These are phyloP conservation scores for Gleditsia sinensis DNA, from an alignment of 306 rosid species.

Conservation along the genomic window DNA sequence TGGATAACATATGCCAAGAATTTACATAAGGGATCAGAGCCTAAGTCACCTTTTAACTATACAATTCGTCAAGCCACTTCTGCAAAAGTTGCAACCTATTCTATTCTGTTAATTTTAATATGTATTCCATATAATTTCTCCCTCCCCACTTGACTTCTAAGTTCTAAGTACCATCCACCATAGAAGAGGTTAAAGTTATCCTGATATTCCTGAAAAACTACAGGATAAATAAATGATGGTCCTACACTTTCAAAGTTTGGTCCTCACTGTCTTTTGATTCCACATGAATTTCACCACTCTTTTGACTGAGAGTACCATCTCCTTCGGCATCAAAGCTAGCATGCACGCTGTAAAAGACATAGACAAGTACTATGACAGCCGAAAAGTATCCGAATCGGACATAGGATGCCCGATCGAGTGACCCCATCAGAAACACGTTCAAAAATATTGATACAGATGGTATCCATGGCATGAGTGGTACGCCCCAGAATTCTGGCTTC, in stretches of 20 bases:
- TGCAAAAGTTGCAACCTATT: constrained; percentile 44
- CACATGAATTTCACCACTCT: constrained; percentile 49
- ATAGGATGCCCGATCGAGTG: constrained; percentile 73
- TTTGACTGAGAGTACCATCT: constrained; percentile 51
- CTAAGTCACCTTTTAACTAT: constrained; percentile 46
- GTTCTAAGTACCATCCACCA: constrained; percentile 30
- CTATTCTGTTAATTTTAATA: too few species aligned
- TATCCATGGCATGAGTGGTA: constrained; percentile 97
- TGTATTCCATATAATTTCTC: constrained; percentile 22
- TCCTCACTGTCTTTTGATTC: constrained; percentile 52
- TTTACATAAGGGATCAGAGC: constrained; percentile 37
- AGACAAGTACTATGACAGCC: constrained; percentile 57
- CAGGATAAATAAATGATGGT: too few species aligned
- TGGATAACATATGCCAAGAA: constrained; percentile 24
- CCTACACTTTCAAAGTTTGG: constrained; percentile 53
- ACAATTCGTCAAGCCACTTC: constrained; percentile 56
- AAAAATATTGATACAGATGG: constrained; percentile 80
- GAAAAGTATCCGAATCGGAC: constrained; percentile 78
- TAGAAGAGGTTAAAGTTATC: constrained; percentile 34
- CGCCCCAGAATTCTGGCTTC: constrained; percentile 94
- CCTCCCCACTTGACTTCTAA: constrained; percentile 35
- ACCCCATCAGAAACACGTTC: constrained; percentile 75
- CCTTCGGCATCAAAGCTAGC: constrained; percentile 85
- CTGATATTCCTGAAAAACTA: not conserved
- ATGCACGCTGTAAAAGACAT: constrained; percentile 86